These are phyloP conservation scores for Hyphopichia fennica DNA, from an alignment of 1,139 yeast species.

Conservation along the genomic window DNA sequence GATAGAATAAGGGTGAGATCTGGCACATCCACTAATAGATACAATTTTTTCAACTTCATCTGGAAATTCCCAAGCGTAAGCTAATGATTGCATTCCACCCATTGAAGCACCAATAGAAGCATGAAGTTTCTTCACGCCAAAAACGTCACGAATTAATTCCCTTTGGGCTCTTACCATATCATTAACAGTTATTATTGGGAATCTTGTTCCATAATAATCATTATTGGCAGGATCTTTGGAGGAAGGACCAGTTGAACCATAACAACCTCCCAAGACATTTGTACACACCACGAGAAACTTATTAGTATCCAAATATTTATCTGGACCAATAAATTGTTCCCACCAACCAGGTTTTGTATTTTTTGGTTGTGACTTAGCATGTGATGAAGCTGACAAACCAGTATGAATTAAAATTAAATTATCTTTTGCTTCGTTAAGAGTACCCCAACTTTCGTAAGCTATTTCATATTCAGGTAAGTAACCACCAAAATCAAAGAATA, in stretches of 20 bases:
- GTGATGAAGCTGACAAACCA: conserved; percentile 91
- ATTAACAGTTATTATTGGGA: conserved; percentile 81
- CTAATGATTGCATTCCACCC: conserved; percentile 97
- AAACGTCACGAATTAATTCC: conserved; percentile 57
- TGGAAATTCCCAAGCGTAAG: conserved; percentile 83
- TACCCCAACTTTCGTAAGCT: conserved; percentile 94
- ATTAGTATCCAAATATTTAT: conserved; percentile 73
- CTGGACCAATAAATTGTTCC: conserved; percentile 92
- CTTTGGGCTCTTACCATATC: conserved; percentile 93
- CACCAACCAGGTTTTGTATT: conserved; percentile 90
- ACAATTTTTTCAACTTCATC: conserved; percentile 70
- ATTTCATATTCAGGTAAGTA: conserved; percentile 69
- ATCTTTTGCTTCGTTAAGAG: conserved; percentile 55
- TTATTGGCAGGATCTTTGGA: conserved; percentile 71
- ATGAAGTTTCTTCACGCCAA: conserved; percentile 62
- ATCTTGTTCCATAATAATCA: conserved; percentile 76
- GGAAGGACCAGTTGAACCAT: conserved; percentile 93
- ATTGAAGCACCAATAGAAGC: conserved; percentile 91
- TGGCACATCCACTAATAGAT: conserved; percentile 85
- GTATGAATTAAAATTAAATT: conserved; percentile 84
- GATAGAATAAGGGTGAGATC: conserved; percentile 91
- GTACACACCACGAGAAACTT: conserved; percentile 84
- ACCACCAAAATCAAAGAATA: conserved; percentile 82
- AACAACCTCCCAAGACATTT: conserved; percentile 90
- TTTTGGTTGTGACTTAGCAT: conserved; percentile 79